These are phyloP conservation scores for Fusarium verticillioides DNA, from an alignment of 2,329 filamentous ascomycete genomes.

Conservation along the genomic window DNA sequence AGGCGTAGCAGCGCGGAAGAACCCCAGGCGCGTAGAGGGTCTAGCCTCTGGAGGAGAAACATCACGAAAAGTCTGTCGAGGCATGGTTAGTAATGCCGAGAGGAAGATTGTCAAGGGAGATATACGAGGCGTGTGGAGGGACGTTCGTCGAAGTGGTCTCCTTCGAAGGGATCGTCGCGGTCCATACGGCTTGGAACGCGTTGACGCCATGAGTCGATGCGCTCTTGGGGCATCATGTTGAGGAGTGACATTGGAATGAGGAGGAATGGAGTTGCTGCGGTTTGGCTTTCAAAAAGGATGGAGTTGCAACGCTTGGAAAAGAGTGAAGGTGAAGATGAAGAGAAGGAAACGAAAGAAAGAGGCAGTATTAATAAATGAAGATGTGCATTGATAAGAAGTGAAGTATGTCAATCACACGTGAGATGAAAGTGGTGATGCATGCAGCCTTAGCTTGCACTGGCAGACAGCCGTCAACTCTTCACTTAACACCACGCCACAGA, in stretches of 20 bases:
- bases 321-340: not conserved
- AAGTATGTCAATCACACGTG: not conserved
- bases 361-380: not conserved
- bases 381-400: too few relatives aligned
- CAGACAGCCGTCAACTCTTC: constrained; percentile 22
- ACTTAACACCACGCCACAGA: not conserved
- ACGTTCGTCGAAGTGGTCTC: constrained; percentile 48
- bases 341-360: not conserved
- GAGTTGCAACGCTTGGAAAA: not conserved
- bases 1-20: constrained; percentile 44
- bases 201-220: constrained; percentile 50
- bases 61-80: constrained; percentile 41
- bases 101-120: fast-evolving
- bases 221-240: constrained; percentile 23
- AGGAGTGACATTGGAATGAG: not conserved
- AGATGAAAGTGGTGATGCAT: not conserved
- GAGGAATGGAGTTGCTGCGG: not conserved
- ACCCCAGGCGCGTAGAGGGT: constrained; percentile 44
- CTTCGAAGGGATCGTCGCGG: constrained; percentile 50
- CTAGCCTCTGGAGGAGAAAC: constrained; percentile 26
- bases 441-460: not conserved
- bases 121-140: constrained; percentile 47
- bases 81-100: not conserved
- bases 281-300: not conserved
- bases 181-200: constrained; percentile 51